Evolutionary conservation across 495 filamentous ascomycete genomes (phyloP).

Genomic region (Articulospora tetracladia): DNA sequence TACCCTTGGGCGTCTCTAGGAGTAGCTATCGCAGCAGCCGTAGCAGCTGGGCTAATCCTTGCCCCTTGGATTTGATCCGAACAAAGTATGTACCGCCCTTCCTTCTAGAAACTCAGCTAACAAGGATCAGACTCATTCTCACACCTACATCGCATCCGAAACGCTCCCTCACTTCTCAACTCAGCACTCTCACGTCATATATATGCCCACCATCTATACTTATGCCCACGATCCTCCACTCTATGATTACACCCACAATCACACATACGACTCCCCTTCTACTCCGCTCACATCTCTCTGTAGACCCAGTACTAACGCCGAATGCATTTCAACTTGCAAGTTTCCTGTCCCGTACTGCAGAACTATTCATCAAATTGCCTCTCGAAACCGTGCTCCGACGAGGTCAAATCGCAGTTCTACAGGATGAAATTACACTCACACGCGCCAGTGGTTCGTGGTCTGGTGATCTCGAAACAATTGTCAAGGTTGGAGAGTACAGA

Average conservation of each 20-base stretch:
- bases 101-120: no score
- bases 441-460: conserved; percentile 5
- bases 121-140: conserved; percentile 57
- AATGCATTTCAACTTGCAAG: conserved; percentile 71
- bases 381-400: conserved; percentile 88
- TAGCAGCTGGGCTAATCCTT: conserved; percentile 72
- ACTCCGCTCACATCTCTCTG: conserved; percentile 68
- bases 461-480: conserved; percentile 55
- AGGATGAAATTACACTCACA: background rate
- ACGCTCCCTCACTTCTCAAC: conserved; percentile 61
- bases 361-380: conserved; percentile 79
- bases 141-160: conserved; percentile 72
- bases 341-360: conserved; percentile 72
- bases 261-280: conserved; percentile 76
- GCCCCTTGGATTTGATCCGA: conserved; percentile 86
- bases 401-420: conserved; percentile 69
- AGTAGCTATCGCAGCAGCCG: conserved; percentile 79
- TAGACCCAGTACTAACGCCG: conserved; percentile 81
- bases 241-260: conserved; percentile 75
- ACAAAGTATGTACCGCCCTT: conserved; percentile 52
- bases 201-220: conserved; percentile 66
- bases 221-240: conserved; percentile 80
- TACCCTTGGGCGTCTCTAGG: conserved; percentile 70
- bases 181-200: conserved; percentile 74
- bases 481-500: conserved; percentile 68